phyloP scores from a whole-genome alignment of 176 grass and related monocot genomes.

The Areca catechu region DNA sequence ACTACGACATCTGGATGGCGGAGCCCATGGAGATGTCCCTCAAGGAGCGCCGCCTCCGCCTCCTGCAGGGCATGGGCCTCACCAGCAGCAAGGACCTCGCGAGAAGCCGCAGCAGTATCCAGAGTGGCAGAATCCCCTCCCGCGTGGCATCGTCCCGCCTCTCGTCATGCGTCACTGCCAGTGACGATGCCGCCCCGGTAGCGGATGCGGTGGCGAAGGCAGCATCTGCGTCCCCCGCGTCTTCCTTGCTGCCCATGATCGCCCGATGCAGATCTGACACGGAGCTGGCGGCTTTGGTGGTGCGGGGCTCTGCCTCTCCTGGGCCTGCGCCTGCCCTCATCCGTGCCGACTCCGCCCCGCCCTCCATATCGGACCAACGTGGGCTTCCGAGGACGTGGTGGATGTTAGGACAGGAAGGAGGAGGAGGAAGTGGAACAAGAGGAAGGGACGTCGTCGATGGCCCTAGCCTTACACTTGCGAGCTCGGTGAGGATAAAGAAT shows the following conservation, averaged over 20 bases:
- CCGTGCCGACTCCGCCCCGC: constrained; percentile 22
- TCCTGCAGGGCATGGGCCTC: constrained; percentile 79
- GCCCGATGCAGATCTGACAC: constrained; percentile 22
- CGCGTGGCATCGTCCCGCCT: too few relatives aligned
- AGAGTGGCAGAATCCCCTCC: too few relatives aligned
- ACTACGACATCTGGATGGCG: constrained; percentile 77
- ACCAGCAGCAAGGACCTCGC: constrained; percentile 42
- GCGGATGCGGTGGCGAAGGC: neutral
- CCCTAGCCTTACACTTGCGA: too few relatives aligned
- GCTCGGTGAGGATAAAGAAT: constrained; percentile 15
- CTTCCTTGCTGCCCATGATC: constrained; percentile 14
- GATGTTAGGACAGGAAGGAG: neutral
- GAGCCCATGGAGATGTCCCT: constrained; percentile 48
- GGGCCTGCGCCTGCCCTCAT: neutral
- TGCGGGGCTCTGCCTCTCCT: neutral
- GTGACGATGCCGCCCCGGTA: neutral
- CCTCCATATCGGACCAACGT: constrained; percentile 11
- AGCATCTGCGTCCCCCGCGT: neutral
- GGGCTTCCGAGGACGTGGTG: neutral
- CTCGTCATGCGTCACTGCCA: too few relatives aligned
- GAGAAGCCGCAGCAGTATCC: too few relatives aligned
- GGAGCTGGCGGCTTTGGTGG: constrained; percentile 18
- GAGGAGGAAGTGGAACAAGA: too few relatives aligned
- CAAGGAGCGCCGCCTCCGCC: constrained; percentile 71
- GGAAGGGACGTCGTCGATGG: too few relatives aligned